Evolutionary conservation across 2,329 filamentous ascomycete genomes (phyloP).

Genomic region (Cadophora sp.): DNA sequence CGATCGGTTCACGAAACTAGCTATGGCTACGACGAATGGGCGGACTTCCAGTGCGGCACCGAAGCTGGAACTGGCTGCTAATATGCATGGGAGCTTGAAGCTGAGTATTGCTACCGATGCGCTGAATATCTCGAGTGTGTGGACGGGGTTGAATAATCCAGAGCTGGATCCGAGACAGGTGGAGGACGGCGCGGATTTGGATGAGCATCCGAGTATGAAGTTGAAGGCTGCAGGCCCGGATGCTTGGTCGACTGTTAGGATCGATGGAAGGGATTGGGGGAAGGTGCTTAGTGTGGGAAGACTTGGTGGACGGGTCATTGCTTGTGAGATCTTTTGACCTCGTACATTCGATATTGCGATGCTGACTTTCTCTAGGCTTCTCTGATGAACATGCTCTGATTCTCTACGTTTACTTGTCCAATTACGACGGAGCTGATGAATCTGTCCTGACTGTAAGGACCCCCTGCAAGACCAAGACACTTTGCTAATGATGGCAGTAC

Average conservation of each 20-base stretch:
- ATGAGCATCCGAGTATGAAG: slow-evolving; percentile 80
- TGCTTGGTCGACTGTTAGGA: slow-evolving; percentile 86
- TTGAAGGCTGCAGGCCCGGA: slow-evolving; percentile 81
- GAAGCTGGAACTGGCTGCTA: slow-evolving; percentile 86
- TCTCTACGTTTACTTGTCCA: slow-evolving; percentile 80
- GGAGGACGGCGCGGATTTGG: slow-evolving; percentile 68
- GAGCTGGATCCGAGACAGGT: slow-evolving; percentile 82
- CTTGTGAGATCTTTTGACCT: slow-evolving; percentile 64
- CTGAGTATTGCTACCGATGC: slow-evolving; percentile 84
- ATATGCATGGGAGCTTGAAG: slow-evolving; percentile 89
- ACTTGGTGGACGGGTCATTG: slow-evolving; percentile 89
- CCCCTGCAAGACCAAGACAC: neutral
- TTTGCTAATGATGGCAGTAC: slow-evolving; percentile 51
- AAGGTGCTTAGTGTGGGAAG: slow-evolving; percentile 91
- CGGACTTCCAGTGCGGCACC: slow-evolving; percentile 49
- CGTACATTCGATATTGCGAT: slow-evolving; percentile 17
- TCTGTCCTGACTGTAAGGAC: slow-evolving; percentile 75
- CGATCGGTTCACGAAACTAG: slow-evolving; percentile 92
- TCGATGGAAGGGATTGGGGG: slow-evolving; percentile 95
- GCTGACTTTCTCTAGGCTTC: slow-evolving; percentile 58
- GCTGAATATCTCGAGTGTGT: slow-evolving; percentile 83
- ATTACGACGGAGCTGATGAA: slow-evolving; percentile 71
- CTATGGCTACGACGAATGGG: slow-evolving; percentile 53
- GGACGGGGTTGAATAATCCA: slow-evolving; percentile 87
- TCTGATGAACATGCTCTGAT: slow-evolving; percentile 81